Evolutionary conservation across 306 rosid species (phyloP), one percentile per base, ranked within the genome.

Genomic region (Pyrus communis): DNA sequence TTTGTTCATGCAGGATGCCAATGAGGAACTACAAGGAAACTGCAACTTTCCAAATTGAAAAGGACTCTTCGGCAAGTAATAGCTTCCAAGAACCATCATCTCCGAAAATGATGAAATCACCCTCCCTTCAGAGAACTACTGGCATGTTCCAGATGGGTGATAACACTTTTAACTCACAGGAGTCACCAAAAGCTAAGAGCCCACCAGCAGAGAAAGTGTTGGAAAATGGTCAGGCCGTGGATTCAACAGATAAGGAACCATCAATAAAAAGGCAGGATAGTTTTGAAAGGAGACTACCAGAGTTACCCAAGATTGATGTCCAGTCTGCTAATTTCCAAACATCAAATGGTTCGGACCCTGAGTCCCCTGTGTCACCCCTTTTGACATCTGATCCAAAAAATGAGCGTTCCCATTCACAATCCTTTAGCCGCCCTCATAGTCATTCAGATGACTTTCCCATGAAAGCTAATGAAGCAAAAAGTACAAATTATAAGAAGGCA

Each of bases 361-460:
- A 96, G 80, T 96, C 99, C 79, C 99, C 99, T 9, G 86, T 96
- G 79, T 92, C 99, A 73, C 99, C 99, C 33, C 93, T 96, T 65
- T 78, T 96, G 80, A 96, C 91, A 40, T 96, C 99, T 85, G 99
- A 96, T 85, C 99, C 99, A 42, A 91, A 92, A 78, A 96, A 85
- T 81, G 98, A 96, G 76, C 99, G 99, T 75, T 96, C 99, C 52
- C 99, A 96, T 86, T 96, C 99, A 54, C 98, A 96, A 81, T 88
- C 99, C 75, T 96, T 96, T 81, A 96, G 99, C 83, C 93, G 99
- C 70, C 93, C 95, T 15, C 93, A 83, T 81, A 89, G 98, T 85
- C 86, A 87, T 46, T 91, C 93, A 13, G 99, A 89, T 71, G 98
- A 91, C 78, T 19, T 85, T 80, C 86, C 88, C 1, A 80, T 82